A percentile compares a stretch with the other conserved stretches of the same genome.
phyloP scores from a whole-genome alignment of 2,329 filamentous ascomycete genomes.

The Aspergillus sp. region DNA sequence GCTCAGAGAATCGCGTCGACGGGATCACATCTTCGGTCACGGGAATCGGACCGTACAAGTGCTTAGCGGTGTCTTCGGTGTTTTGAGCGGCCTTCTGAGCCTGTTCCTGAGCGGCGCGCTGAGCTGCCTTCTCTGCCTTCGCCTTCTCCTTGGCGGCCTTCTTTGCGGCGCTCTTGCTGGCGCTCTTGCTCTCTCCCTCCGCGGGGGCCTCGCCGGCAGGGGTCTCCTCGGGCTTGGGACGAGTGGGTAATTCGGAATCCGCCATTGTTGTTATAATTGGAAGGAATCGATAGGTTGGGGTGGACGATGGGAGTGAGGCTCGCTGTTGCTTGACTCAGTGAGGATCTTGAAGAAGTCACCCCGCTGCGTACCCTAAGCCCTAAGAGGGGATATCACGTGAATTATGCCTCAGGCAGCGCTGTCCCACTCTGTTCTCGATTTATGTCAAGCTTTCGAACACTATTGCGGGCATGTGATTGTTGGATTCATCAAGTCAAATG shows the following conservation, averaged over 20 bases:
- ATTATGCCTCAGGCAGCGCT: background rate
- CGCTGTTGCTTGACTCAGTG: conserved; percentile 1
- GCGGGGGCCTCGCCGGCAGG: conserved; percentile 22
- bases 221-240: conserved; percentile 34
- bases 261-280: conserved; percentile 23
- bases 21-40: conserved; percentile 53
- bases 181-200: conserved; percentile 30
- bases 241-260: conserved; percentile 34
- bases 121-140: conserved; percentile 70
- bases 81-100: conserved; percentile 57
- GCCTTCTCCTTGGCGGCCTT: conserved; percentile 87
- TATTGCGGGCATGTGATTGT: too few species aligned
- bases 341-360: conserved; percentile 23
- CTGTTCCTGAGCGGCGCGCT: conserved; percentile 66
- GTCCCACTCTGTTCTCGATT: background rate
- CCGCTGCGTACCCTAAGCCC: conserved; percentile 30
- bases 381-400: conserved; percentile 21
- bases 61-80: conserved; percentile 54
- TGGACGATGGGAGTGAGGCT: background rate
- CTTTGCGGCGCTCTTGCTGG: conserved; percentile 73
- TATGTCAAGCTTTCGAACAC: too few species aligned
- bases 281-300: background rate
- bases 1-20: conserved; percentile 51
- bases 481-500: too few species aligned
- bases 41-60: conserved; percentile 70